A percentile compares a stretch with the other conserved stretches of the same genome.
phyloP scores from a whole-genome alignment of 1,284 basidiomycete genomes.

The Moesziomyces antarcticus region DNA sequence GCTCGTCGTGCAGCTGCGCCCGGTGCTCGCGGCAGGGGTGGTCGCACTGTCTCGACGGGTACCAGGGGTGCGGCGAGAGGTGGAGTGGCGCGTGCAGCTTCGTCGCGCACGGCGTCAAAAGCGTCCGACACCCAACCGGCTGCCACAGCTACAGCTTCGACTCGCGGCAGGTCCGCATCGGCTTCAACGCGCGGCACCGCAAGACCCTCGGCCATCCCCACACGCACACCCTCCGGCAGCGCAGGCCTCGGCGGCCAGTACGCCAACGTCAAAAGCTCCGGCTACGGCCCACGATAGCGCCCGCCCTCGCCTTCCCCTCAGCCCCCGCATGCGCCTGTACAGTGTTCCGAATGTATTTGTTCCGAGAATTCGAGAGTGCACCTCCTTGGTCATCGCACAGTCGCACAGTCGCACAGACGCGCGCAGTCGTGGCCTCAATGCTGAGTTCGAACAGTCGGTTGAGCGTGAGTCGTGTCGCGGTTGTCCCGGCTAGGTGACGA shows the following conservation, averaged over 20 bases:
- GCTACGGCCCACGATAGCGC: constrained; percentile 52
- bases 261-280: constrained; percentile 53
- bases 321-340: background rate
- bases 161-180: constrained; percentile 26
- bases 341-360: constrained; percentile 12
- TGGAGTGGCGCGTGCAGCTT: background rate
- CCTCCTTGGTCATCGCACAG: too few species aligned
- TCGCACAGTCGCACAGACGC: too few species aligned
- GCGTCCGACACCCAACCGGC: background rate
- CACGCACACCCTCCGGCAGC: constrained; percentile 33
- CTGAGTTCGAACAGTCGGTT: too few species aligned
- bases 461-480: too few species aligned
- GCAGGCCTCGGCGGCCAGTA: constrained; percentile 51
- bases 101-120: background rate
- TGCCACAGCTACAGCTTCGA: constrained; percentile 11
- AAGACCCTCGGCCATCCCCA: constrained; percentile 36
- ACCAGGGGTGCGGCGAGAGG: constrained; percentile 23
- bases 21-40: constrained; percentile 17
- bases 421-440: too few species aligned
- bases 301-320: too few species aligned
- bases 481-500: too few species aligned
- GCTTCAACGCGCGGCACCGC: constrained; percentile 10
- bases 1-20: constrained; percentile 6
- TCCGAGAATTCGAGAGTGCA: too few species aligned
- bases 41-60: constrained; percentile 19